Base-by-base conservation (phyloP, 176 grass and related monocot species). In the Paspalum vaginatum region DNA sequence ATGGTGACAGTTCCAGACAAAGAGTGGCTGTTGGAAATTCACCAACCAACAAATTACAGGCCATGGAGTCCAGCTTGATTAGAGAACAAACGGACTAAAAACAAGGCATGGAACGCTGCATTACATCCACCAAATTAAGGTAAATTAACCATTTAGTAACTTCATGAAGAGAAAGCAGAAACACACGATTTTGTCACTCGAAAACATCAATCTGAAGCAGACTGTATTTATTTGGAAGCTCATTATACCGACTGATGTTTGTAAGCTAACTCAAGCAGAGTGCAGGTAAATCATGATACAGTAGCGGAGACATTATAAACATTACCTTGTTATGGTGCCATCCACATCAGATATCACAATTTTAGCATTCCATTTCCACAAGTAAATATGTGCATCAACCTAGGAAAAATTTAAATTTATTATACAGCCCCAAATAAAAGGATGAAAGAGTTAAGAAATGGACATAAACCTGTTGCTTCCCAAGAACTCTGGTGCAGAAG, bases 331-430 rank as follows among this genome's bases (percentile, higher is more conserved):
- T 76, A 99, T 99, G 63, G 96, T 99, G 70, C 96, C 96, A 86
- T 99, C 96, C n/a, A 99, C 96, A 86, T 99, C 96, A 82, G 96
- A 99, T 84, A 99, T 99, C 25, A 99, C 96, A 72, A 99, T 99
- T 85, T 94, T 87, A 61, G 96, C 88, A 82, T 95, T 95, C 96
- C 96, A 99, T 74, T 95, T 95, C 96, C 92, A 99, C 68, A 99
- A 79, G 51, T 99, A 99, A 52, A 99, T 93, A 75, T 99, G 96
- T 58, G 96, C 96, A 84, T 99, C 96, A 74, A 99, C 97, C 97
- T 99, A 85, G 77, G 45, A 74, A 69, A 83, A 84, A 92, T 70
- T 37, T 67, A 57, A 84, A 55, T 82, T 86, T 55, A 90, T 26
- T 80, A 58, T 25, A 60, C 7, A 54, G 78, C 66, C 40, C 14